Evolutionary conservation across 1,139 yeast species (phyloP), one percentile per base, ranked within the genome.

Genomic region (Magnusiomyces ingens): DNA sequence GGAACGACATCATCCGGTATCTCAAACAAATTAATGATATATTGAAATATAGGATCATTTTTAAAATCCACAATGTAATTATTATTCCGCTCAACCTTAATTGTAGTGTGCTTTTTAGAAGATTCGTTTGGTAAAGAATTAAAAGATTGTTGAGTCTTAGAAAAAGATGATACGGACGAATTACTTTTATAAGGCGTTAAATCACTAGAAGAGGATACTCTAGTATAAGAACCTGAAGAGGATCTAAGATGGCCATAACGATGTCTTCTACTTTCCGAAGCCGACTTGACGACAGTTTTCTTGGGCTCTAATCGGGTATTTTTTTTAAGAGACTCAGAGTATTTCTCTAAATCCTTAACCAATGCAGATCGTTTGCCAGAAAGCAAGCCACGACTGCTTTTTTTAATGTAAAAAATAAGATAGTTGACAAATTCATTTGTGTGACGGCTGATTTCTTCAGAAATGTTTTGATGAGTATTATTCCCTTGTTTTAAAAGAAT

Each of bases 271-370:
- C n/a, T 13, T 36, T 36, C 17, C 3, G 40, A 36, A 5, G 4
- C n/a, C 11, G 40, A 12, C 11, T 36, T 36, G 11, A 36, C 17
- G 4, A 47, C 22, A 19, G 50, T 48, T n/a, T 38, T 22, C 13
- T 17, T 38, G 12, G 50, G 50, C 15, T 48, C 50, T 19, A 48
- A n/a, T 15, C 50, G 22, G 2, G 26, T 22, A n/a, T 40, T 40
- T 15, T 21, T 29, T 38, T 17, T 18, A n/a, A 48, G 38, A 11
- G 26, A 22, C 13, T 21, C 12, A 15, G 38, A 37, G 12, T 48
- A 38, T 2, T 36, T 17, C 15, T 22, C 19, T 10, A 48, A 35
- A 6, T 38, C 37, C 12, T 15, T 13, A 5, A 48, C 5, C n/a
- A 48, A 29, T 4, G 45, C 15, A 2, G 35, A 15, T n/a, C 26